Percentiles rank a stretch among this genome's conserved stretches.
phyloP scores from a whole-genome alignment of 2,329 filamentous ascomycete species.

The Penicillium sp. region DNA sequence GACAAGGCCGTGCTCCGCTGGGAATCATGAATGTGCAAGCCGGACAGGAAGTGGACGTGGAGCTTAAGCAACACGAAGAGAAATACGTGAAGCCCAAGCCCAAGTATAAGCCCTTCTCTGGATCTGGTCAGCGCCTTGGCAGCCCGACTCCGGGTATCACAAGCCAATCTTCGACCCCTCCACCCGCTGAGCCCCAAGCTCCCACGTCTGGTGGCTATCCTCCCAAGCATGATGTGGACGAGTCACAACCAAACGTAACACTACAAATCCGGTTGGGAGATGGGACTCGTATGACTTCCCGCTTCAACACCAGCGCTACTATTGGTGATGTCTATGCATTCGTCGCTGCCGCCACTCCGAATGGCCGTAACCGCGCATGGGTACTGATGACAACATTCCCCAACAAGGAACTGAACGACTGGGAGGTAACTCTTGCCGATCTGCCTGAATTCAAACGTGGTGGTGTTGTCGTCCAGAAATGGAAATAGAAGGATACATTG shows the following conservation, averaged over 20 bases:
- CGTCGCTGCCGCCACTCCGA: slow-evolving; percentile 55
- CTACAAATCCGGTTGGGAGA: slow-evolving; percentile 65
- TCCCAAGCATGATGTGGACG: slow-evolving; percentile 53
- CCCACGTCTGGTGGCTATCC: slow-evolving; percentile 16
- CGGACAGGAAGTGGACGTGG: slow-evolving; percentile 65
- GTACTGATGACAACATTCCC: slow-evolving; percentile 68
- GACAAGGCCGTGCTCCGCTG: slow-evolving; percentile 62
- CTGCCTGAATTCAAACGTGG: slow-evolving; percentile 52
- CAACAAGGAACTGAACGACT: slow-evolving; percentile 61
- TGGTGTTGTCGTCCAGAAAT: slow-evolving; percentile 54
- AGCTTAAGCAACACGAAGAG: slow-evolving; percentile 63
- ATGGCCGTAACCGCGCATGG: slow-evolving; percentile 53
- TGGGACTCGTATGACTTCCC: slow-evolving; percentile 59
- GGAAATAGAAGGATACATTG: slow-evolving; percentile 31
- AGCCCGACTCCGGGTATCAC: slow-evolving; percentile 61
- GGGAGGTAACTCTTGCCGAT: slow-evolving; percentile 47
- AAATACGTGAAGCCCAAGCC: slow-evolving; percentile 64
- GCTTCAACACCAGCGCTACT: slow-evolving; percentile 66
- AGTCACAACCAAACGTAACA: slow-evolving; percentile 58
- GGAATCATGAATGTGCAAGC: slow-evolving; percentile 63
- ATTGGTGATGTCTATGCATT: slow-evolving; percentile 66
- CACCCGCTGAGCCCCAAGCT: slow-evolving; percentile 20
- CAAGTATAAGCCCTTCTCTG: slow-evolving; percentile 64
- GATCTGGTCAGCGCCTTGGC: slow-evolving; percentile 61
- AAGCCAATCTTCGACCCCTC: slow-evolving; percentile 32